phyloP scores from a whole-genome alignment of 208 protist species.

The Trypanosoma caninum region DNA sequence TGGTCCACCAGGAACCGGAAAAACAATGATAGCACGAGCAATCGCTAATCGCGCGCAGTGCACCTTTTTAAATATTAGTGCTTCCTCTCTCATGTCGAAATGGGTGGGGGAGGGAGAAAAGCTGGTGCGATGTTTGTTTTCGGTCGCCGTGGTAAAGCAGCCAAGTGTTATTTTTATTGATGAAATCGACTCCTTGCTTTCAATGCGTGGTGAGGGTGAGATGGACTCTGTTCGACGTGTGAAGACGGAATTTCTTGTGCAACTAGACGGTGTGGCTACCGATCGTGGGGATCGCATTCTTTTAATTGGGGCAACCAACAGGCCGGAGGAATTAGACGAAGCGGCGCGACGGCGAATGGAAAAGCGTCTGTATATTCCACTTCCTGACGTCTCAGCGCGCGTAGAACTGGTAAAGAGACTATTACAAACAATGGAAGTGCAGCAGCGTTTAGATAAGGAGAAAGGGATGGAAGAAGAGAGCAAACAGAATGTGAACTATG shows the following conservation, averaged over 20 bases:
- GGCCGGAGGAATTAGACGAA: conserved; percentile 89
- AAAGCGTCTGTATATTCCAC: conserved; percentile 90
- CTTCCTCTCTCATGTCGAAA: conserved; percentile 88
- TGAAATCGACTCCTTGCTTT: conserved; percentile 93
- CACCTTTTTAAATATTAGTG: conserved; percentile 90
- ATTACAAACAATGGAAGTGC: conserved; percentile 40
- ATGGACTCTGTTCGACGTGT: conserved; percentile 91
- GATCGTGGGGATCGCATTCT: conserved; percentile 75
- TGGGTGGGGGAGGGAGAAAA: conserved; percentile 92
- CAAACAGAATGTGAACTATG: background rate
- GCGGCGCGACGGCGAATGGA: conserved; percentile 85
- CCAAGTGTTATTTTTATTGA: conserved; percentile 93
- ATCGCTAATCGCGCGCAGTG: conserved; percentile 73
- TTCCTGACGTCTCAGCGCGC: conserved; percentile 66
- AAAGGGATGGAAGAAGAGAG: background rate
- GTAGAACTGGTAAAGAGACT: conserved; percentile 58
- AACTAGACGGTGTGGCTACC: conserved; percentile 88
- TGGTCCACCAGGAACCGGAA: conserved; percentile 90
- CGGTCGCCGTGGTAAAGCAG: conserved; percentile 77
- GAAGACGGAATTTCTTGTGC: conserved; percentile 99
- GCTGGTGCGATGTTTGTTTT: conserved; percentile 88
- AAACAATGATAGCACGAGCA: conserved; percentile 91
- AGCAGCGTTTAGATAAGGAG: background rate
- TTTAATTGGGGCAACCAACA: conserved; percentile 89
- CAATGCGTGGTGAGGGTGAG: conserved; percentile 74